These are phyloP conservation scores for Graphiopsis chlorocephala DNA, from an alignment of 2,329 filamentous ascomycete genomes.

Conservation along the genomic window DNA sequence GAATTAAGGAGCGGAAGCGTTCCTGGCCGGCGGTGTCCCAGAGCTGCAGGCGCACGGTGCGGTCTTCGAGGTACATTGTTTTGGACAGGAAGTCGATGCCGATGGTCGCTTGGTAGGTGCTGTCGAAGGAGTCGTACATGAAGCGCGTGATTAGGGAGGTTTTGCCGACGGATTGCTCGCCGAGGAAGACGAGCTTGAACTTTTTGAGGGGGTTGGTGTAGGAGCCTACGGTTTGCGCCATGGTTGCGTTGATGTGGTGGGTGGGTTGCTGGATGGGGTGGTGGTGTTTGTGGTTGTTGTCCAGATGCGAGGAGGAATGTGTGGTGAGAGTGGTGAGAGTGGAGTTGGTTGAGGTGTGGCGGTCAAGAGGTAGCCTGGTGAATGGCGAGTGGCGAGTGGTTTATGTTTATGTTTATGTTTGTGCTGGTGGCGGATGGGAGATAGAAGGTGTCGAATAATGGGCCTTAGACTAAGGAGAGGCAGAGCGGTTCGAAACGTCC, in stretches of 20 bases:
- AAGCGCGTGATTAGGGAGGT: conserved; percentile 98
- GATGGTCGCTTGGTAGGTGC: conserved; percentile 98
- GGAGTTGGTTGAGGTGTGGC: not conserved
- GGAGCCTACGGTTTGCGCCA: conserved; percentile 78
- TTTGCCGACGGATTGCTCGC: conserved; percentile 99
- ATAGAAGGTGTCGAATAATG: not conserved
- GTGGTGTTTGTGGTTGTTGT: not conserved
- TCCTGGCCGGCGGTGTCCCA: conserved; percentile 99
- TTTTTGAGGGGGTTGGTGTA: conserved; percentile 99
- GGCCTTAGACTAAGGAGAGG: not conserved
- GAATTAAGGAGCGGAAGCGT: conserved; percentile 93
- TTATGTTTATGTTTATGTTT: not conserved
- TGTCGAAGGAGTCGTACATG: conserved; percentile 99
- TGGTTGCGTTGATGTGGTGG: conserved; percentile 48
- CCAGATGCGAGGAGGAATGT: not conserved
- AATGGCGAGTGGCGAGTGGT: not conserved
- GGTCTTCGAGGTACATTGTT: conserved; percentile 99
- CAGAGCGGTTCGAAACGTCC: not conserved
- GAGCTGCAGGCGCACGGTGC: conserved; percentile 92
- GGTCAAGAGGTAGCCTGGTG: not conserved
- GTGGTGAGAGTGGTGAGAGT: not conserved
- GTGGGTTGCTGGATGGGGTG: not conserved
- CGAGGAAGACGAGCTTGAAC: conserved; percentile 99
- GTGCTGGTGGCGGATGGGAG: not conserved
- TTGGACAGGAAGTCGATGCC: conserved; percentile 99